phyloP scores from a whole-genome alignment of 805 yeast genomes.

The Wickerhamiella allomyrinae region DNA sequence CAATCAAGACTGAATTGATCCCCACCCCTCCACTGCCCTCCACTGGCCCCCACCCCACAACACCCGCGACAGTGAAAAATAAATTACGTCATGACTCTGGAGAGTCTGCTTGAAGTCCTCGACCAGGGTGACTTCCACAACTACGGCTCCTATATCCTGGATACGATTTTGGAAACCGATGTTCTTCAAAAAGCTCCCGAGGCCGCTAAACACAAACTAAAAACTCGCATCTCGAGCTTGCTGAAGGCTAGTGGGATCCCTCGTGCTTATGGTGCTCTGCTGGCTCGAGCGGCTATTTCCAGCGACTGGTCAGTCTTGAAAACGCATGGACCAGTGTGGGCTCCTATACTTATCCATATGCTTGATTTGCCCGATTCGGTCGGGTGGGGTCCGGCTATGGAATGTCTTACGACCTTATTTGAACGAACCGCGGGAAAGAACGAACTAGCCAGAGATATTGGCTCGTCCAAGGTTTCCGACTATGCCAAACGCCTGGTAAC shows the following conservation, averaged over 20 bases:
- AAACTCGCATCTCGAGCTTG: conserved; percentile 22
- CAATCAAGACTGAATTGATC: too few relatives aligned
- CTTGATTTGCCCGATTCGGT: conserved; percentile 26
- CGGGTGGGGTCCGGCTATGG: conserved; percentile 21
- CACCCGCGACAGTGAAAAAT: background rate
- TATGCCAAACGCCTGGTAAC: conserved; percentile 32
- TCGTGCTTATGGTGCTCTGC: conserved; percentile 28
- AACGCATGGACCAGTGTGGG: conserved; percentile 28
- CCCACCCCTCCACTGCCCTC: background rate
- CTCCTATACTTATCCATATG: conserved; percentile 26
- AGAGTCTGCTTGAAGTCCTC: background rate
- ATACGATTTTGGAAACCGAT: background rate
- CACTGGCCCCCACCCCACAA: background rate
- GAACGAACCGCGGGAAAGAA: conserved; percentile 50
- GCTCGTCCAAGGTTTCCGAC: conserved; percentile 62
- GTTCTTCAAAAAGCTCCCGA: background rate
- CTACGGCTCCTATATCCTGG: background rate
- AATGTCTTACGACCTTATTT: conserved; percentile 19
- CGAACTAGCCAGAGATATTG: conserved; percentile 64
- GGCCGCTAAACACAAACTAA: conserved; percentile 19
- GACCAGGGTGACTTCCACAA: background rate
- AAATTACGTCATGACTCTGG: conserved; percentile 2
- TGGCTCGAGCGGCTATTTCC: conserved; percentile 18
- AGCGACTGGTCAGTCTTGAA: conserved; percentile 22
- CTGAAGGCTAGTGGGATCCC: conserved; percentile 25